A percentile compares a stretch with the other conserved stretches of the same genome.
These are phyloP conservation scores for Helotiales sp. DNA, from an alignment of 2,329 filamentous ascomycete species.

Conservation along the genomic window DNA sequence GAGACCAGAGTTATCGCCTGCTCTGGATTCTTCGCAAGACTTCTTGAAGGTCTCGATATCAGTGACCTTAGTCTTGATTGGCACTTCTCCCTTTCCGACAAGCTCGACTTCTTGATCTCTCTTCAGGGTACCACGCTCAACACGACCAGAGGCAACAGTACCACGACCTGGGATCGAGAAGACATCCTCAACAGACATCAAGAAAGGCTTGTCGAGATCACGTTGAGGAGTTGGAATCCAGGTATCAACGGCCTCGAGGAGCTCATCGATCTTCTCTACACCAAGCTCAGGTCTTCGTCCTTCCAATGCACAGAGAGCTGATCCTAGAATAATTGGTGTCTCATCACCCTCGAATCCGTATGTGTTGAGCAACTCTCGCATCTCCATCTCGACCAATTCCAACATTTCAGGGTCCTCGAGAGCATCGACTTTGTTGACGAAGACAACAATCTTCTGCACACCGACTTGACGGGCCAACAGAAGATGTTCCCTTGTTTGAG, in stretches of 20 bases:
- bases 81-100: slow-evolving; percentile 76
- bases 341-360: slow-evolving; percentile 99
- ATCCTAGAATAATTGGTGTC: slow-evolving; percentile 95
- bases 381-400: slow-evolving; percentile 99
- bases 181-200: slow-evolving; percentile 96
- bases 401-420: slow-evolving; percentile 99
- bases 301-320: slow-evolving; percentile 91
- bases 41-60: slow-evolving; percentile 99
- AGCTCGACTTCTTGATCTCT: slow-evolving; percentile 93
- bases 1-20: slow-evolving; percentile 97
- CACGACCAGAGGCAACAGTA: slow-evolving; percentile 94
- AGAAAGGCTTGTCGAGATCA: slow-evolving; percentile 96
- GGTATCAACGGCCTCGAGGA: slow-evolving; percentile 83
- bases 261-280: slow-evolving; percentile 82
- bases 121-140: slow-evolving; percentile 94
- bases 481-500: slow-evolving; percentile 97
- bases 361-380: slow-evolving; percentile 89
- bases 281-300: slow-evolving; percentile 86
- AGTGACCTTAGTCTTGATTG: slow-evolving; percentile 98
- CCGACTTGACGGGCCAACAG: slow-evolving; percentile 97
- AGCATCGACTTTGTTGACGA: slow-evolving; percentile 99
- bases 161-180: slow-evolving; percentile 92
- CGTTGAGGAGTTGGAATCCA: slow-evolving; percentile 97
- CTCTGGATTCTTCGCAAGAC: slow-evolving; percentile 93
- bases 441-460: slow-evolving; percentile 97